Conservation (phyloP, 139 green algal species). For the Tetradesmus obliquus region DNA sequence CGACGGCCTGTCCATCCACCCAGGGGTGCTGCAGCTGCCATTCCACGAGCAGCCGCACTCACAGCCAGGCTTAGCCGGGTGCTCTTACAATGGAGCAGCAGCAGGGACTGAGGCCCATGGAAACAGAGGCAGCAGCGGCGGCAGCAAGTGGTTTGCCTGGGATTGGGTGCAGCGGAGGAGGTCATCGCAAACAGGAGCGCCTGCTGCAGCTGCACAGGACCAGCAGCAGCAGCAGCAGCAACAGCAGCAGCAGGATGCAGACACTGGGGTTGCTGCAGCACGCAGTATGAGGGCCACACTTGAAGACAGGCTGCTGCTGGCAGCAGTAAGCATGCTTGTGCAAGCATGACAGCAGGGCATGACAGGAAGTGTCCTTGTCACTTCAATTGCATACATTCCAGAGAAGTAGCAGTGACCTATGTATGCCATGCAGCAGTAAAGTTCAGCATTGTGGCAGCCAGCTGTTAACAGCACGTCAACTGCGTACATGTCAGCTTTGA, state of each 20-base stretch:
- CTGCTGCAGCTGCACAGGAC: not conserved
- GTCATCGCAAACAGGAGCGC: not conserved
- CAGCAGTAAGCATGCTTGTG: not conserved
- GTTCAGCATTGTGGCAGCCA: no score
- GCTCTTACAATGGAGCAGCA: not conserved
- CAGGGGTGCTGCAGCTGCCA: not conserved
- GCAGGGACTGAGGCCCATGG: no score
- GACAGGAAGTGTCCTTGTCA: no score
- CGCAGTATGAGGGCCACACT: not conserved
- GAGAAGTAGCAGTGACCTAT: not conserved
- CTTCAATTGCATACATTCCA: no score
- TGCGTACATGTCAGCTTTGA: not conserved
- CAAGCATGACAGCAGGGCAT: not conserved
- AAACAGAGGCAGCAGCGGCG: not conserved
- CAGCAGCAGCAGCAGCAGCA: constrained; percentile 9
- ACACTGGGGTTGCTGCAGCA: not conserved
- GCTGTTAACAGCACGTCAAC: not conserved
- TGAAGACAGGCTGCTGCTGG: not conserved
- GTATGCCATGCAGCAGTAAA: not conserved
- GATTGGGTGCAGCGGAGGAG: not conserved
- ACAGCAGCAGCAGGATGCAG: not conserved
- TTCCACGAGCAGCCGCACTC: not conserved
- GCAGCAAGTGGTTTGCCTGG: not conserved
- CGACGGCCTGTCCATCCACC: not conserved
- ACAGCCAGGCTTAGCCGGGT: not conserved